Percentiles rank a stretch among this genome's conserved stretches.
phyloP scores from a whole-genome alignment of 129 eudicot species.

The Lactuca sativa region DNA sequence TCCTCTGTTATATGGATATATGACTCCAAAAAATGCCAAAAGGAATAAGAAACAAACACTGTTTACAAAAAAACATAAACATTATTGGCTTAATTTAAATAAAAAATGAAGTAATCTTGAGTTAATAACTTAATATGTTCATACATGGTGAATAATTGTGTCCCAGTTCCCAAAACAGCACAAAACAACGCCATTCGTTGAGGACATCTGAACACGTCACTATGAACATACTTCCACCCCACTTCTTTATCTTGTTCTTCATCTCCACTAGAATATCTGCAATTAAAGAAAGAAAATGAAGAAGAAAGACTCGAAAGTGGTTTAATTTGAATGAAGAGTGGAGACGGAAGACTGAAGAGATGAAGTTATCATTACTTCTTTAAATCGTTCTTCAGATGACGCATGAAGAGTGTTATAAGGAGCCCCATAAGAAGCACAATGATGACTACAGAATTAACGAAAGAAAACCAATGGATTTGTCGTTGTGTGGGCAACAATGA shows the following conservation, averaged over 20 bases:
- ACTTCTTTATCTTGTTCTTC: slow-evolving; percentile 93
- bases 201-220: slow-evolving; percentile 84
- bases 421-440: slow-evolving; percentile 64
- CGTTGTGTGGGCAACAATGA: slow-evolving; percentile 47
- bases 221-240: slow-evolving; percentile 79
- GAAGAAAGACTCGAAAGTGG: slow-evolving; percentile 1
- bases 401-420: slow-evolving; percentile 54
- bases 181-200: slow-evolving; percentile 56
- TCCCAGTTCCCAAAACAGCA: slow-evolving; percentile 79
- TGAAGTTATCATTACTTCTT: slow-evolving; percentile 49
- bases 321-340: background rate
- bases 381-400: slow-evolving; percentile 73
- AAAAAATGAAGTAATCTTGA: background rate
- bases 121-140: background rate
- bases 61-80: slow-evolving; percentile 23
- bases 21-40: slow-evolving; percentile 56
- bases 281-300: background rate
- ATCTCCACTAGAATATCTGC: slow-evolving; percentile 69
- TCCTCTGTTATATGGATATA: slow-evolving; percentile 75
- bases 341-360: background rate
- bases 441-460: slow-evolving; percentile 57
- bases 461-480: slow-evolving; percentile 80
- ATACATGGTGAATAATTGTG: slow-evolving; percentile 67
- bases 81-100: background rate
- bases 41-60: slow-evolving; percentile 53